Evolutionary conservation across 2,329 filamentous ascomycete species (phyloP).

Genomic region (Fusarium sp.): DNA sequence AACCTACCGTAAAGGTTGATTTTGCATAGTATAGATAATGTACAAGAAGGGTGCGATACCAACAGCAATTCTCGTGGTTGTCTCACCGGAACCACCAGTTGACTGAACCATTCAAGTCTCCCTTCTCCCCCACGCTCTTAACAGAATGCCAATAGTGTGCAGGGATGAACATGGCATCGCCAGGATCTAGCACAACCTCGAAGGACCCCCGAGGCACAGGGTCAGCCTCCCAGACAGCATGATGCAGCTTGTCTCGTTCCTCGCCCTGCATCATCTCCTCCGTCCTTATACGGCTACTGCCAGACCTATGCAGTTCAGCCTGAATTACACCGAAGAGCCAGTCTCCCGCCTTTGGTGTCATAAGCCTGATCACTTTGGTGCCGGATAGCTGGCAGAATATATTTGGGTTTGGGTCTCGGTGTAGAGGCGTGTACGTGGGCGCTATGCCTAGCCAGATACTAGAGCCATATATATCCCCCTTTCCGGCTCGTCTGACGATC

Average conservation of each 20-base stretch:
- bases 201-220: constrained; percentile 48
- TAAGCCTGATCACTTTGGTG: constrained; percentile 77
- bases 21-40: background rate
- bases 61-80: background rate
- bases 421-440: constrained; percentile 89
- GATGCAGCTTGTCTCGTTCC: constrained; percentile 74
- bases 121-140: constrained; percentile 50
- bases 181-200: constrained; percentile 69
- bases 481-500: constrained; percentile 71
- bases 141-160: constrained; percentile 61
- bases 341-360: constrained; percentile 72
- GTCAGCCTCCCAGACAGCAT: constrained; percentile 73
- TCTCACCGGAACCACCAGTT: constrained; percentile 60
- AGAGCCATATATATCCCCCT: constrained; percentile 86
- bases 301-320: constrained; percentile 50
- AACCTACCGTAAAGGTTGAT: constrained; percentile 45
- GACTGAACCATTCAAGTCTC: constrained; percentile 55
- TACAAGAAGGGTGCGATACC: background rate
- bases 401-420: constrained; percentile 95
- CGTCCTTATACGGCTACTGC: constrained; percentile 70
- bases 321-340: constrained; percentile 69
- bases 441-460: constrained; percentile 90
- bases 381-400: constrained; percentile 86
- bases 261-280: constrained; percentile 91
- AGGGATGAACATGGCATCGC: constrained; percentile 55